Conservation (phyloP, 176 grass and related monocot species). For the Phyllostachys edulis region DNA sequence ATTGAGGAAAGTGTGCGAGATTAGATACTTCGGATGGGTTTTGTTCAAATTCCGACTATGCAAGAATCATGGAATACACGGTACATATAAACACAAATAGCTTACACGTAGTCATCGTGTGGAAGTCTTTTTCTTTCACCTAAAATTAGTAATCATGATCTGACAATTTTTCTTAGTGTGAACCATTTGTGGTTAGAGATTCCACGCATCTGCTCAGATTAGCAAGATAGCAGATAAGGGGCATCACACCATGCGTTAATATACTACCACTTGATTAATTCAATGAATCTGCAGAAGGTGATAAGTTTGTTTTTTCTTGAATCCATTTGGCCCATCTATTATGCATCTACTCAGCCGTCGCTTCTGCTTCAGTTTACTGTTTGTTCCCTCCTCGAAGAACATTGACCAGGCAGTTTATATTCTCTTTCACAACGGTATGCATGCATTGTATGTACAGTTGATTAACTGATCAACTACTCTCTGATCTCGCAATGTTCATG, state of each 20-base stretch:
- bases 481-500: neutral
- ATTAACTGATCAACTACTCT: neutral
- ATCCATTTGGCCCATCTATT: neutral
- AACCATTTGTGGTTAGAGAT: neutral
- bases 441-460: neutral
- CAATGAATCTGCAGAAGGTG: neutral
- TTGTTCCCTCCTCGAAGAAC: slow-evolving; percentile 29
- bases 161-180: neutral
- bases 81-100: neutral
- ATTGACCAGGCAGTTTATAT: slow-evolving; percentile 15
- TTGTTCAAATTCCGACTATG: neutral
- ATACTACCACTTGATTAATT: slow-evolving; percentile 6
- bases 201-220: neutral
- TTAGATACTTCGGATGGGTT: neutral
- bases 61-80: neutral
- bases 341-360: neutral
- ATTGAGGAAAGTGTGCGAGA: neutral
- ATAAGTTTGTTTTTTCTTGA: neutral
- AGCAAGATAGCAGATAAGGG: neutral
- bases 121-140: neutral
- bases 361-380: slow-evolving; percentile 2
- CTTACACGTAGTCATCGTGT: neutral
- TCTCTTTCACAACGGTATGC: neutral
- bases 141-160: neutral
- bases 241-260: neutral